Evolutionary conservation across 2,329 filamentous ascomycete species (phyloP).

Genomic region (Paracoccidioides brasiliensis): DNA sequence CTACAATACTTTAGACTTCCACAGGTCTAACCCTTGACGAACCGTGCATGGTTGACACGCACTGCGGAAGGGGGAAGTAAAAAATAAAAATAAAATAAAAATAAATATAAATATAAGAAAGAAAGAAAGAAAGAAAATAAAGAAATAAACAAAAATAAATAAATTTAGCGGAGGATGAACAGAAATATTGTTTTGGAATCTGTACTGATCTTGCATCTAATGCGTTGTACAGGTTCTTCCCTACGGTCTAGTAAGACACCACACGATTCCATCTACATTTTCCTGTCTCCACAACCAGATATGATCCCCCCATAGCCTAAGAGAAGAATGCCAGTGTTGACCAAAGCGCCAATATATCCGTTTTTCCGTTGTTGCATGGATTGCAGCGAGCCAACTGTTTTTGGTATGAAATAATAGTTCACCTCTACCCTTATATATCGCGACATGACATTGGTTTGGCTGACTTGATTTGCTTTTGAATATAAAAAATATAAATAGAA

Average conservation of each 20-base stretch:
- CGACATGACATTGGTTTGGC: not conserved
- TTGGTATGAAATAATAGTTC: slow-evolving; percentile 39
- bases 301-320: slow-evolving; percentile 2
- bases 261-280: not conserved
- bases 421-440: slow-evolving; percentile 4
- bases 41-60: not conserved
- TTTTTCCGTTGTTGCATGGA: not conserved
- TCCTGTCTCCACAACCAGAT: not conserved
- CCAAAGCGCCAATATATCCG: slow-evolving; percentile 5
- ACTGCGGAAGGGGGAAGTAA: not conserved
- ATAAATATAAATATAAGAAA: too few species aligned
- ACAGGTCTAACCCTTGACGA: too few species aligned
- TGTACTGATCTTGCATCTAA: slow-evolving; percentile 2
- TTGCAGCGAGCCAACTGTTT: slow-evolving; percentile 76
- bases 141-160: not conserved
- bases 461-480: slow-evolving; percentile 13
- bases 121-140: not conserved
- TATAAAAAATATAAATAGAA: slow-evolving; percentile 40
- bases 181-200: not conserved
- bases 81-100: not conserved
- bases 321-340: slow-evolving; percentile 12
- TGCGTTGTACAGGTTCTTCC: slow-evolving; percentile 60
- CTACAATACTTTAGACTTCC: not conserved
- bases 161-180: too few species aligned
- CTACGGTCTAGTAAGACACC: slow-evolving; percentile 68